Percentiles rank a stretch among this genome's conserved stretches.
These are phyloP conservation scores for Leccinum disarticulatum DNA, from an alignment of 768 basidiomycete species.

Conservation along the genomic window DNA sequence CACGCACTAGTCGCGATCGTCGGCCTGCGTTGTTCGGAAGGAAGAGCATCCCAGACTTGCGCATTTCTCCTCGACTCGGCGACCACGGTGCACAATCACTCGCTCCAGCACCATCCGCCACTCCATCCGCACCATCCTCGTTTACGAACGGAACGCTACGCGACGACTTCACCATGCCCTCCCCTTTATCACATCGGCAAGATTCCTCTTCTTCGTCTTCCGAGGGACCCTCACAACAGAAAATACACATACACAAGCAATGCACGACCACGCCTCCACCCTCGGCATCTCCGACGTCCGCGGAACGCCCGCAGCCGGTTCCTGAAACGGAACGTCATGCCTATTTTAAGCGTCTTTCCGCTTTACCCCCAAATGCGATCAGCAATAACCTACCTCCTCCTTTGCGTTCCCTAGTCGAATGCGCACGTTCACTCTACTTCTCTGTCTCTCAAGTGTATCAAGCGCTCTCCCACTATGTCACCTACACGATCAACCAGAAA, in stretches of 20 bases:
- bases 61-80: conserved; percentile 46
- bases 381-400: conserved; percentile 68
- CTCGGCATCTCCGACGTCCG: conserved; percentile 40
- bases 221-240: conserved; percentile 26
- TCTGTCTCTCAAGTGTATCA: conserved; percentile 90
- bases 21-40: conserved; percentile 51
- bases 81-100: conserved; percentile 26
- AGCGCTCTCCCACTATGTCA: conserved; percentile 82
- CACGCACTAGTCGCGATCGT: conserved; percentile 37
- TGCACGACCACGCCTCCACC: conserved; percentile 33
- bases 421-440: conserved; percentile 90
- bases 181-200: conserved; percentile 43
- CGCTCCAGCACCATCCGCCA: conserved; percentile 19
- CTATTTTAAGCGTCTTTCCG: conserved; percentile 92
- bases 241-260: conserved; percentile 21
- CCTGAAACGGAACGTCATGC: conserved; percentile 81
- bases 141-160: conserved; percentile 13
- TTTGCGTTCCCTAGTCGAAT: conserved; percentile 73
- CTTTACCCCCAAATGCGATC: conserved; percentile 59
- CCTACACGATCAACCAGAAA: conserved; percentile 80
- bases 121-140: conserved; percentile 12
- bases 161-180: conserved; percentile 38
- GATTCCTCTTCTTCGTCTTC: conserved; percentile 46
- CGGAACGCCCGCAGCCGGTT: conserved; percentile 38
- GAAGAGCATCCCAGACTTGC: conserved; percentile 87